Evolutionary conservation across 768 basidiomycete species (phyloP).

Genomic region (Boletellus ananas): DNA sequence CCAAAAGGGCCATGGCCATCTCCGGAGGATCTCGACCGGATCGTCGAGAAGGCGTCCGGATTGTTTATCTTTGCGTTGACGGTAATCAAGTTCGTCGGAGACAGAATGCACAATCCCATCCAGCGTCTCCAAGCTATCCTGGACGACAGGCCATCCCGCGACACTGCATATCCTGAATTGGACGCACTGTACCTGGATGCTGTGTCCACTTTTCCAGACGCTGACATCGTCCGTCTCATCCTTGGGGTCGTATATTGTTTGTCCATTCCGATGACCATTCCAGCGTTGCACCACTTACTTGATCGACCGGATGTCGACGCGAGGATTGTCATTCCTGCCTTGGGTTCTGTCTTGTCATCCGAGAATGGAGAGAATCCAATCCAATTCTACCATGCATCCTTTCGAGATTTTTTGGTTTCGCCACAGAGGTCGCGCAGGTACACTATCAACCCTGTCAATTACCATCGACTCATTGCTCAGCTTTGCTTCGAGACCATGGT

Average conservation of each 20-base stretch:
- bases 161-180: conserved; percentile 12
- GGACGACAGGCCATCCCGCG: conserved; percentile 4
- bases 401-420: conserved; percentile 15
- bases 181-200: conserved; percentile 16
- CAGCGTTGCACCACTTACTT: conserved; percentile 8
- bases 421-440: conserved; percentile 13
- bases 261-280: conserved; percentile 12
- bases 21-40: conserved; percentile 15
- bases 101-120: conserved; percentile 16
- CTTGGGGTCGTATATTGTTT: conserved; percentile 17
- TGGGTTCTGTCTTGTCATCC: conserved; percentile 15
- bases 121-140: conserved; percentile 13
- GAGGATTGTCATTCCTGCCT: conserved; percentile 17
- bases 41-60: conserved; percentile 17
- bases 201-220: conserved; percentile 12
- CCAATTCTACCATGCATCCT: conserved; percentile 21
- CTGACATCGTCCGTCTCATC: conserved; percentile 15
- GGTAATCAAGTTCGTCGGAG: conserved; percentile 24
- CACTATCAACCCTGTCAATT: conserved; percentile 2
- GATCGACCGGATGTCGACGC: conserved; percentile 12
- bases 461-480: conserved; percentile 17
- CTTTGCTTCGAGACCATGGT: conserved; percentile 16
- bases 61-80: conserved; percentile 29
- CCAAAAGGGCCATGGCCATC: conserved; percentile 20
- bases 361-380: conserved; percentile 12